phyloP scores from a whole-genome alignment of 169 alveolate species.

The Eimeria acervulina region DNA sequence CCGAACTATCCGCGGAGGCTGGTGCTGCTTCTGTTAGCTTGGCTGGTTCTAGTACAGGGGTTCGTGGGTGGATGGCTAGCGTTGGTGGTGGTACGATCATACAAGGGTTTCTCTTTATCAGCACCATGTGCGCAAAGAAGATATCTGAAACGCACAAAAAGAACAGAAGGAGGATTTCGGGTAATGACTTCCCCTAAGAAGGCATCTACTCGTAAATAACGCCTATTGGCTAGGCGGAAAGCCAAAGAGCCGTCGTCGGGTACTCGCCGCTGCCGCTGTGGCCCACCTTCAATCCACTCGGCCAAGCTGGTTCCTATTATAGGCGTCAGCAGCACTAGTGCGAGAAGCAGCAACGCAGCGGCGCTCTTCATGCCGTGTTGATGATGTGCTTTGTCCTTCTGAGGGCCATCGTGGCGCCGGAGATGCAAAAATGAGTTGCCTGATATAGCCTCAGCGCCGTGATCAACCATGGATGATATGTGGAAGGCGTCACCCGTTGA shows the following conservation, averaged over 20 bases:
- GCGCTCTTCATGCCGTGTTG: slow-evolving; percentile 43
- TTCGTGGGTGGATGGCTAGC: not conserved
- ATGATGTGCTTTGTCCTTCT: not conserved
- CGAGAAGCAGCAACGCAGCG: slow-evolving; percentile 70
- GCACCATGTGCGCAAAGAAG: slow-evolving; percentile 64
- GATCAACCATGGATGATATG: not conserved
- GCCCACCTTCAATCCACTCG: slow-evolving; percentile 73
- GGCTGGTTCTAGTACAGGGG: not conserved
- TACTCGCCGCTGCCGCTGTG: not conserved
- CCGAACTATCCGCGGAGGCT: not conserved
- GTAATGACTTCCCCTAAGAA: not conserved
- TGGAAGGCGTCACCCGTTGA: not conserved
- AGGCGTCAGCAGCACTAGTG: slow-evolving; percentile 47
- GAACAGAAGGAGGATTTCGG: not conserved
- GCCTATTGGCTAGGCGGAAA: not conserved
- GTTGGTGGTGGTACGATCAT: slow-evolving; percentile 63
- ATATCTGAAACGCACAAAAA: slow-evolving; percentile 25
- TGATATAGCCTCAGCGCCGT: not conserved
- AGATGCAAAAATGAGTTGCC: slow-evolving; percentile 29
- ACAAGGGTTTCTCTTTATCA: slow-evolving; percentile 70
- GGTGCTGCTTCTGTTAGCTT: slow-evolving; percentile 6
- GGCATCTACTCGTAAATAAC: not conserved
- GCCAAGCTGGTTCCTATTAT: slow-evolving; percentile 56
- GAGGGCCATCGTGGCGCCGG: not conserved
- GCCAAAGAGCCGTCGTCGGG: not conserved